Conservation (phyloP, 805 yeast genomes). For the Starmerella lactis-condensi region DNA sequence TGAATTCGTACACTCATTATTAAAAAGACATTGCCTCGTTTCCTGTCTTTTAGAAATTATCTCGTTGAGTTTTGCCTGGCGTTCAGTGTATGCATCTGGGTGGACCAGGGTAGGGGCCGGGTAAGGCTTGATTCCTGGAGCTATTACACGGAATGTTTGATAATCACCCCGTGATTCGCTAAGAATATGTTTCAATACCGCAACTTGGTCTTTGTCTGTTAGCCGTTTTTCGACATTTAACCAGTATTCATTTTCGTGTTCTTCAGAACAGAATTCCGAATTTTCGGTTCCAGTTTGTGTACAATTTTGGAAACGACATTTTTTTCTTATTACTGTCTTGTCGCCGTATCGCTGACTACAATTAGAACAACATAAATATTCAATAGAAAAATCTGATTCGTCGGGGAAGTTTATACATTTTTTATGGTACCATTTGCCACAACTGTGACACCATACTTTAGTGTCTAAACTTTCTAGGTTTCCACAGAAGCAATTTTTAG, state of each 20-base stretch:
- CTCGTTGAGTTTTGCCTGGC: no score
- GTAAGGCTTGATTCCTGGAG: no score
- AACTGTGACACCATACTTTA: conserved; percentile 5
- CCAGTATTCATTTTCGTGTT: conserved; percentile 6
- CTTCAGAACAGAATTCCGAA: conserved; percentile 3
- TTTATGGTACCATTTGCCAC: conserved; percentile 10
- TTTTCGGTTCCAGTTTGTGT: background rate
- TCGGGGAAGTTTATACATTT: conserved; percentile 4
- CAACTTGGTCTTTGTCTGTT: background rate
- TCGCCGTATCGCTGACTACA: conserved; percentile 1
- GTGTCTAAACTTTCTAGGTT: no score
- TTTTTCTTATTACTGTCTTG: background rate
- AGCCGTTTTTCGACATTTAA: background rate
- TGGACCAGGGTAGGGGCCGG: no score
- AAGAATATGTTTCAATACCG: no score
- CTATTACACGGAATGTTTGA: no score
- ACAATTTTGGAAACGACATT: conserved; percentile 6
- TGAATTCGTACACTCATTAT: no score
- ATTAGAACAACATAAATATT: conserved; percentile 2
- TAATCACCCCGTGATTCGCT: no score
- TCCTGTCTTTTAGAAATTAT: no score
- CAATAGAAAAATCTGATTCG: background rate
- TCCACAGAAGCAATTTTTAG: no score
- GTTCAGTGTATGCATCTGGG: no score
- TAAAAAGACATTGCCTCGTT: no score